These are phyloP conservation scores for Cornus kousa DNA, from an alignment of 148 eudicot genomes.

Conservation along the genomic window DNA sequence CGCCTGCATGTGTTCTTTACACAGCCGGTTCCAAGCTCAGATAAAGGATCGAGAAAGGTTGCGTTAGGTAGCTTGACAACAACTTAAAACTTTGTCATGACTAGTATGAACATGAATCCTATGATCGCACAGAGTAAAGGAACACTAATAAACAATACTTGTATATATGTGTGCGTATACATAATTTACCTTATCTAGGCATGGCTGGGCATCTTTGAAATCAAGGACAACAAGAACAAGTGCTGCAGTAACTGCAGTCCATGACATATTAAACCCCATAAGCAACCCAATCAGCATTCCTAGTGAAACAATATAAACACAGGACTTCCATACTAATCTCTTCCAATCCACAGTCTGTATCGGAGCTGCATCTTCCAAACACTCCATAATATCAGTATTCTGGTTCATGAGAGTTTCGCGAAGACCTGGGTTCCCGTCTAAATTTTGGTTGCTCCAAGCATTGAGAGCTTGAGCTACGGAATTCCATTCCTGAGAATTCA, in stretches of 20 bases:
- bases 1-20: too few species aligned
- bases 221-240: slow-evolving; percentile 90
- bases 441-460: slow-evolving; percentile 10
- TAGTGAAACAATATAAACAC: slow-evolving; percentile 69
- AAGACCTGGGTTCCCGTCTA: too few species aligned
- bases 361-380: slow-evolving; percentile 13
- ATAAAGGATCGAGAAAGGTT: too few species aligned
- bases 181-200: slow-evolving; percentile 66
- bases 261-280: slow-evolving; percentile 80
- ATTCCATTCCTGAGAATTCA: slow-evolving; percentile 46
- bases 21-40: too few species aligned
- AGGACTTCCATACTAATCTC: slow-evolving; percentile 60
- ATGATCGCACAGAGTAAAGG: too few species aligned
- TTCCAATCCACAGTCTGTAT: slow-evolving; percentile 28
- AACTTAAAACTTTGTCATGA: too few species aligned
- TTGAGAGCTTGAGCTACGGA: slow-evolving; percentile 22
- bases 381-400: slow-evolving; percentile 6
- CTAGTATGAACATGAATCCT: too few species aligned
- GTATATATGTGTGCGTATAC: too few species aligned
- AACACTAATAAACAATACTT: too few species aligned
- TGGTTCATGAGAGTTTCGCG: neutral
- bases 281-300: slow-evolving; percentile 81
- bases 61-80: too few species aligned
- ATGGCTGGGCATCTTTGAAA: slow-evolving; percentile 34
- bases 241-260: slow-evolving; percentile 91